Percentiles rank a stretch among this genome's conserved stretches.
Conservation (phyloP, 140 eudicot genomes). For the Flaveria floridana region DNA sequence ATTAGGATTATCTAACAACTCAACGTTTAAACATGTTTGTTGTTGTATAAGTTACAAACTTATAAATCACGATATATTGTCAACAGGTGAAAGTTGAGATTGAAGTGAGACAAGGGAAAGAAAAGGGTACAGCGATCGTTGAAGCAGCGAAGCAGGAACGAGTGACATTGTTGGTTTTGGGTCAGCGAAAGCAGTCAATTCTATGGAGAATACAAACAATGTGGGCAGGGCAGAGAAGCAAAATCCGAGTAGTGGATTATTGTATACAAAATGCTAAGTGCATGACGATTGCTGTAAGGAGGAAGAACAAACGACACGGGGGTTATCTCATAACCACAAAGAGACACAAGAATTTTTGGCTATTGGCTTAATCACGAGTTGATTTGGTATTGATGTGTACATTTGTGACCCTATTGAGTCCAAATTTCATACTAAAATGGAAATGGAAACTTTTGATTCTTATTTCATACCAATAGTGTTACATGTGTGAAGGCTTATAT, state of each 20-base stretch:
- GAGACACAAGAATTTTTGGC: conserved; percentile 89
- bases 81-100: conserved; percentile 67
- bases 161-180: conserved; percentile 61
- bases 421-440: background rate
- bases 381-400: background rate
- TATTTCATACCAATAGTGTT: background rate
- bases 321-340: conserved; percentile 82
- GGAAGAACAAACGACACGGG: conserved; percentile 68
- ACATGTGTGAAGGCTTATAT: background rate
- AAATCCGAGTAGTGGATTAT: conserved; percentile 50
- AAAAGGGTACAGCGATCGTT: conserved; percentile 63
- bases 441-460: background rate
- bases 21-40: background rate
- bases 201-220: conserved; percentile 52
- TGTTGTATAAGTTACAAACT: background rate
- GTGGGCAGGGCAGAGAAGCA: conserved; percentile 51
- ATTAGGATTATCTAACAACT: conserved; percentile 21
- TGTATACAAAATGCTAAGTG: conserved; percentile 78
- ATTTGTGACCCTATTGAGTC: conserved; percentile 7
- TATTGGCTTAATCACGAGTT: conserved; percentile 52
- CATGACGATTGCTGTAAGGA: conserved; percentile 81
- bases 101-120: conserved; percentile 58
- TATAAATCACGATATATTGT: background rate
- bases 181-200: conserved; percentile 55
- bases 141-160: conserved; percentile 55